Percentiles rank a stretch among this genome's conserved stretches.
Evolutionary conservation across 768 basidiomycete genomes (phyloP).

Genomic region (Ephemerocybe angulata): DNA sequence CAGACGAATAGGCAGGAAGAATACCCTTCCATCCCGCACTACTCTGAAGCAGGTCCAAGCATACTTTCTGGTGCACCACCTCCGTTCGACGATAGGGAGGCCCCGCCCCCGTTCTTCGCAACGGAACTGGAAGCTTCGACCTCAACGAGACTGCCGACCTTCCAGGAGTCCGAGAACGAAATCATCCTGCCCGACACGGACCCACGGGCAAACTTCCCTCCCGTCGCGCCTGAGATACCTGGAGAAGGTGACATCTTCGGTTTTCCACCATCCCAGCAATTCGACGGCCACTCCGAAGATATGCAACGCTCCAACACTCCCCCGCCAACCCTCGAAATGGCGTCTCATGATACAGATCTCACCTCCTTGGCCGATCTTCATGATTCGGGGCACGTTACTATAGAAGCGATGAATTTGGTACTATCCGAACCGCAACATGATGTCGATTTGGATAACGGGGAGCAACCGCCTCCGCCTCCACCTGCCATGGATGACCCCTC

Average conservation of each 20-base stretch:
- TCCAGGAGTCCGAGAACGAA: slow-evolving; percentile 77
- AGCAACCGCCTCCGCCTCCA: slow-evolving; percentile 61
- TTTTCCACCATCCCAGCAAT: slow-evolving; percentile 66
- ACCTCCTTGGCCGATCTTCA: slow-evolving; percentile 59
- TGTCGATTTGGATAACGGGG: slow-evolving; percentile 14
- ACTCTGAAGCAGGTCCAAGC: slow-evolving; percentile 76
- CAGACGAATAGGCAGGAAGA: slow-evolving; percentile 72
- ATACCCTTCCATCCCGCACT: slow-evolving; percentile 59
- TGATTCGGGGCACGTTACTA: slow-evolving; percentile 45
- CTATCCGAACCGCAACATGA: slow-evolving; percentile 47
- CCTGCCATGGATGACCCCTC: slow-evolving; percentile 84
- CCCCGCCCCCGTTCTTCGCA: slow-evolving; percentile 69
- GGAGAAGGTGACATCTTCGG: slow-evolving; percentile 83
- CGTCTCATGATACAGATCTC: slow-evolving; percentile 65
- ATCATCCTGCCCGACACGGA: slow-evolving; percentile 59
- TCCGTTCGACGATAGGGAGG: slow-evolving; percentile 81
- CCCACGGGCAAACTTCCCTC: slow-evolving; percentile 30
- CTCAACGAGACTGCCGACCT: slow-evolving; percentile 61
- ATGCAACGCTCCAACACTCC: slow-evolving; percentile 63
- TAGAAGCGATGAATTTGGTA: slow-evolving; percentile 57
- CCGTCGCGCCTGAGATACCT: slow-evolving; percentile 36
- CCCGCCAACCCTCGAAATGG: slow-evolving; percentile 75
- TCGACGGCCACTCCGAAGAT: slow-evolving; percentile 76
- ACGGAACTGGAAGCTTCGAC: slow-evolving; percentile 56
- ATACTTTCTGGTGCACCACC: slow-evolving; percentile 61